Percentiles rank a stretch among this genome's conserved stretches.
Conservation (phyloP, 495 filamentous ascomycete genomes). For the Barbatosphaeria neglecta region DNA sequence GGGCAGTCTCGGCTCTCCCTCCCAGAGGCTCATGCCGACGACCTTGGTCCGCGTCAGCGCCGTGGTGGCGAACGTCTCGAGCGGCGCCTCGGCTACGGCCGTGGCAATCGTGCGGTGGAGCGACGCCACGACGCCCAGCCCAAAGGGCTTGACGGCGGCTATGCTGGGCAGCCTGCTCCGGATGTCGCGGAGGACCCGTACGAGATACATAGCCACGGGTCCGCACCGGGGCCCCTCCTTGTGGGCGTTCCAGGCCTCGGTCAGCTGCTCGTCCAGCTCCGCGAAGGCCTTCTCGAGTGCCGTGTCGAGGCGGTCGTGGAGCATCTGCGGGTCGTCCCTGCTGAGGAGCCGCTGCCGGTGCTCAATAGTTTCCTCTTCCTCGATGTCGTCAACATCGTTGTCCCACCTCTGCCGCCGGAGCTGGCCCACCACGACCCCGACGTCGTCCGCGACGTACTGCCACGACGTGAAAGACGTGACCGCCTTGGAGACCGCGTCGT, state of each 20-base stretch:
- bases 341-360: conserved; percentile 51
- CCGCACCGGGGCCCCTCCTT: conserved; percentile 32
- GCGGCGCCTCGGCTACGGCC: conserved; percentile 18
- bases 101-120: conserved; percentile 45
- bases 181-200: conserved; percentile 68
- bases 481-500: conserved; percentile 47
- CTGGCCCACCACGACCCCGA: conserved; percentile 49
- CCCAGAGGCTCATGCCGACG: conserved; percentile 55
- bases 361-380: conserved; percentile 63
- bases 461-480: conserved; percentile 55
- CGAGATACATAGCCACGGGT: conserved; percentile 53
- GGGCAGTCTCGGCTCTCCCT: conserved; percentile 63
- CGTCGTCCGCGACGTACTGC: conserved; percentile 49
- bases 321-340: conserved; percentile 55
- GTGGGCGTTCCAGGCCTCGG: conserved; percentile 30
- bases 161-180: conserved; percentile 49
- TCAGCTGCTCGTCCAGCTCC: conserved; percentile 45
- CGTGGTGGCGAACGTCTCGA: conserved; percentile 28
- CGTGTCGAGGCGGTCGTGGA: conserved; percentile 49
- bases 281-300: conserved; percentile 47
- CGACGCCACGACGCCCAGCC: conserved; percentile 37
- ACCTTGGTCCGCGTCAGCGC: conserved; percentile 28
- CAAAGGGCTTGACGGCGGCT: conserved; percentile 30
- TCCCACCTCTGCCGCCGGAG: conserved; percentile 62
- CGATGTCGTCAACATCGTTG: conserved; percentile 61